A percentile compares a stretch with the other conserved stretches of the same genome.
Evolutionary conservation across 257 asterid species (phyloP).

Genomic region (Jacaranda mimosifolia): DNA sequence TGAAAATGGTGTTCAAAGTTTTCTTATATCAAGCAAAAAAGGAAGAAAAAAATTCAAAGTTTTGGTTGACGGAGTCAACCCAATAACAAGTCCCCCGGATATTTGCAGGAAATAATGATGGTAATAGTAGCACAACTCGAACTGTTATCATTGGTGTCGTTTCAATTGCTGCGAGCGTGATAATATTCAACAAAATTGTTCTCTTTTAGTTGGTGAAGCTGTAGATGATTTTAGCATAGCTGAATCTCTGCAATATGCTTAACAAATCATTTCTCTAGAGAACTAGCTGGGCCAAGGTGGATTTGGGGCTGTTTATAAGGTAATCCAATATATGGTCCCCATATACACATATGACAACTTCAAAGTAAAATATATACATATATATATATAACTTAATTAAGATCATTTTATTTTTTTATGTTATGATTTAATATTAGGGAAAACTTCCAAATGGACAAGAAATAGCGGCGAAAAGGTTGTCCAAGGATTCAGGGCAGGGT

Average conservation of each 20-base stretch:
- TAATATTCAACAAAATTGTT: neutral
- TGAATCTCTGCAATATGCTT: constrained; percentile 42
- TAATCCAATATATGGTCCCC: neutral
- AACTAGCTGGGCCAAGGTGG: constrained; percentile 53
- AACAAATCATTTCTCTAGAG: constrained; percentile 41
- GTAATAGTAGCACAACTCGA: constrained; percentile 25
- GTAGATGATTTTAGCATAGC: neutral
- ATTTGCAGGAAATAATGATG: constrained; percentile 25
- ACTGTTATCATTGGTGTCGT: constrained; percentile 18
- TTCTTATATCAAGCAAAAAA: neutral
- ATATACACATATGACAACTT: neutral
- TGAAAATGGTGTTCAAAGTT: no score
- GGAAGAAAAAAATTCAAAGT: no score
- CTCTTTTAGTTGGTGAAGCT: neutral
- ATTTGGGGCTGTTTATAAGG: constrained; percentile 52
- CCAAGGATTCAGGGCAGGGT: constrained; percentile 45
- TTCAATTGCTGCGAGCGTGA: constrained; percentile 17
- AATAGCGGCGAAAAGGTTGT: constrained; percentile 50
- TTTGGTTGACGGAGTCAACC: neutral
- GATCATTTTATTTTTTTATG: neutral
- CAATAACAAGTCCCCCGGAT: neutral
- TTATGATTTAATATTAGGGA: constrained; percentile 37
- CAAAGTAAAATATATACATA: neutral
- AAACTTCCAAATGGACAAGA: constrained; percentile 39
- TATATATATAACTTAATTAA: no score